Percentiles rank a stretch among this genome's conserved stretches.
phyloP scores from a whole-genome alignment of 768 basidiomycete species.

The Lentinula aciculospora region DNA sequence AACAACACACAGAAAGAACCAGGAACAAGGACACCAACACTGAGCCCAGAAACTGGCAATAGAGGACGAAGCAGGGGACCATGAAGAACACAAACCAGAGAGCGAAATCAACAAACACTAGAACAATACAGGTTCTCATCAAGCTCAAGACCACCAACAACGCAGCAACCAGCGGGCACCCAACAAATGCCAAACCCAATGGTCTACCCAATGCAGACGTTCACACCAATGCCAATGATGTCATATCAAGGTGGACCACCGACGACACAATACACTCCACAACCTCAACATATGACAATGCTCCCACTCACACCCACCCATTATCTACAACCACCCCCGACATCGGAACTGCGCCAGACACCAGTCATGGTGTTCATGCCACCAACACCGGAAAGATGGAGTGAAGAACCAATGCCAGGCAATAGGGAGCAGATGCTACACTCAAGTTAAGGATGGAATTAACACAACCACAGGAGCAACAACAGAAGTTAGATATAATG shows the following conservation, averaged over 20 bases:
- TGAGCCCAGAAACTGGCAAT: not conserved
- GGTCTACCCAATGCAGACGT: not conserved
- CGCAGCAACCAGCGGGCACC: not conserved
- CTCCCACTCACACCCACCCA: not conserved
- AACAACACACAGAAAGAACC: not conserved
- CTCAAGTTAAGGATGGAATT: not conserved
- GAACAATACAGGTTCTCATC: not conserved
- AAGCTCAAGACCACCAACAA: not conserved
- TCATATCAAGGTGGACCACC: not conserved
- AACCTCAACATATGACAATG: not conserved
- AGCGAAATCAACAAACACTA: not conserved
- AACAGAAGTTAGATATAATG: not conserved
- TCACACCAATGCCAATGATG: not conserved
- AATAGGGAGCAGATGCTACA: not conserved
- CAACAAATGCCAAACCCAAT: no score
- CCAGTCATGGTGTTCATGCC: not conserved
- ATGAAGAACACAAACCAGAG: not conserved
- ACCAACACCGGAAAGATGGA: not conserved
- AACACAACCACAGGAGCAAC: not conserved
- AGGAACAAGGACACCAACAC: not conserved
- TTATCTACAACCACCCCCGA: not conserved
- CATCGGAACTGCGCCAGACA: not conserved
- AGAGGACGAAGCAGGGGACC: not conserved
- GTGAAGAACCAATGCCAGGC: not conserved
- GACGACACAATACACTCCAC: not conserved